phyloP scores from a whole-genome alignment of 306 rosid genomes.

The Sophora flavescens region DNA sequence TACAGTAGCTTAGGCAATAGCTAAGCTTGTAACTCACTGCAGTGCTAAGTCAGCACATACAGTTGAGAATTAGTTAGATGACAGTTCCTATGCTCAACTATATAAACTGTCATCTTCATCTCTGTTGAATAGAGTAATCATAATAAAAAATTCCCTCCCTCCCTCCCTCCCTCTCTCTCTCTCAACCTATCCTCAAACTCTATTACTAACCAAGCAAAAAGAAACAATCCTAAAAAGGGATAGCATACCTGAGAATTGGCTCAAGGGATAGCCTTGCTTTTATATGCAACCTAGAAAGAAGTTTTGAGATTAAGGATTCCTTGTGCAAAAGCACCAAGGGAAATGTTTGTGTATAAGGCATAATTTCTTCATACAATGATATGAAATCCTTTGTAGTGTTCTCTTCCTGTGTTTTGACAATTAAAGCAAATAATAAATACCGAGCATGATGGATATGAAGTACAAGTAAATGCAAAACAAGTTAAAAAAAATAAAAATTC shows the following conservation, averaged over 20 bases:
- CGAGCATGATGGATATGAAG: background rate
- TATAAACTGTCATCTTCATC: no score
- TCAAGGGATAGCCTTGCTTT: constrained; percentile 88
- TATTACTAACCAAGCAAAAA: constrained; percentile 34
- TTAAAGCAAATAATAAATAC: constrained; percentile 19
- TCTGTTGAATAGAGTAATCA: no score
- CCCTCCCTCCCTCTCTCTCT: no score
- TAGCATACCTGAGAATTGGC: constrained; percentile 77
- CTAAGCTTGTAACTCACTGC: no score
- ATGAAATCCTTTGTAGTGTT: constrained; percentile 93
- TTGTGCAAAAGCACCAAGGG: constrained; percentile 81
- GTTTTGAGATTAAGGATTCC: constrained; percentile 67
- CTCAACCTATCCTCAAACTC: no score
- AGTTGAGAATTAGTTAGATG: no score
- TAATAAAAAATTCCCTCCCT: no score
- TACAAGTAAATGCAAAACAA: background rate
- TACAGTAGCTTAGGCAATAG: no score
- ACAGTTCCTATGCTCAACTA: no score
- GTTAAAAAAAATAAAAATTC: background rate
- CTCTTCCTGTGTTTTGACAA: constrained; percentile 66
- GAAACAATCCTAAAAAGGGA: constrained; percentile 16
- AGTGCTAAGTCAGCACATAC: no score
- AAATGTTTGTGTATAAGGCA: constrained; percentile 76
- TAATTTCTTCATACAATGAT: constrained; percentile 71
- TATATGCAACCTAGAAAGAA: constrained; percentile 73